Base-by-base conservation (phyloP, 495 filamentous ascomycete species). In the Talaromyces trachyspermus region DNA sequence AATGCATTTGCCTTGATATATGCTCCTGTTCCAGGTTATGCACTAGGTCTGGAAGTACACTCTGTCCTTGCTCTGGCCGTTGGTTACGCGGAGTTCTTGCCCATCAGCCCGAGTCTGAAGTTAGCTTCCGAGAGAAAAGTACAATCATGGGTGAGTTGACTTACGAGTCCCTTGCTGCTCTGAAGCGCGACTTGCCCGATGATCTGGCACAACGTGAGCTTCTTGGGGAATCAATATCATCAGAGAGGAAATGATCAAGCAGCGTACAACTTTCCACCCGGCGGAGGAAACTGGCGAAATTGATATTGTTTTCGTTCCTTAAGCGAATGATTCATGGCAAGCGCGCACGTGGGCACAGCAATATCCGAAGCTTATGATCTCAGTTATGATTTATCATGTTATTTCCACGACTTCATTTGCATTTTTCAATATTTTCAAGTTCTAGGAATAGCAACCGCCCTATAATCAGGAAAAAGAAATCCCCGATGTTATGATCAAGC, bases 21-120 rank as follows among this genome's bases (percentile, higher is more conserved):
- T 71, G 69, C 23, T 46, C n/a, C 24, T 72, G 69, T 43, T 54
- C 64, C 4, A 14, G 12, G 23, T 53, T 54, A 8, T 72, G 69
- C 36, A 68, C 64, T 3, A 6, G 37, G 8, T 33, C 60, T 14
- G 56, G 56, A 3, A 56, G 63, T 40, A 53, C 51, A 7, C 27
- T 12, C 6, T 72, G 69, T 26, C 64, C 62, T 22, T 72, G 69
- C 42, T 54, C 66, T 1, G 60, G 60, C 30, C 57, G 69, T 26
- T 53, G 60, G 48, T 25, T 72, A 32, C 66, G 62, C 12, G 42
- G 42, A 44, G 11, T 19, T 14, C 24, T 15, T 11, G 15, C 30
- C 5, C 25, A 44, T 32, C n/a, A 32, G 14, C 42, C 24, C 12
- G 24, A 44, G 11, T 44, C 29, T 19, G 42, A 44, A 14, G 27